Base-by-base conservation (phyloP, 2,329 filamentous ascomycete species). In the Graphium sp. region DNA sequence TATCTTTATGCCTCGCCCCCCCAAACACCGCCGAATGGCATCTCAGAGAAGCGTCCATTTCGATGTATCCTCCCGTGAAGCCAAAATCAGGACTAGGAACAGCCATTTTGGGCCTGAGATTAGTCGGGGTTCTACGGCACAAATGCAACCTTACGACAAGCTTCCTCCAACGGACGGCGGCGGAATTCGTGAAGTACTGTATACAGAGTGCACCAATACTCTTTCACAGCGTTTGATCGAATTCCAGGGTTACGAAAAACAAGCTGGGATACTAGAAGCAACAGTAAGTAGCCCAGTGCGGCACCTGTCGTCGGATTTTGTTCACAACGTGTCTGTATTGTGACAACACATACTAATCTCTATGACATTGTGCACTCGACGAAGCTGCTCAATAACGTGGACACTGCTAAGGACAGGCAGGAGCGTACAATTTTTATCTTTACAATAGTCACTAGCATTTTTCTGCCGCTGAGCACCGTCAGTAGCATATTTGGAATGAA, bases 401-500 rank as follows among this genome's bases (percentile, higher is more conserved):
- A 52, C 31, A 48, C 44, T 22, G 53, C 50, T 13, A 56, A 56
- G 27, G 55, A 58, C 37, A 44, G 53, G 11, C 55, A 63, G 30
- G 58, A 61, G 31, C 52, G 52, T 21, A 56, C 58, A 26, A 56
- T 62, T 28, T 60, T 60, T 34, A 56, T 53, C 22, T 62, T 64
- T 32, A 62, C 60, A 5, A 49, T 63, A 27, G 56, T 60, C 7
- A 62, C 60, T 5, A 52, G 60, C 32, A 40, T 64, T 24, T 64
- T 63, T 35, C 40, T 64, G 9, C 59, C 60, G 1, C 46, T 63
- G 6, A 52, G 51, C 28, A 46, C 56, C 17, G 48, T 63, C 4
- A 53, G 58, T 8, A 57, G 54, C 38, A 53, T 63, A 32, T 60
- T 66, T 36, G 61, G 62, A 30, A 66, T 66, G 58, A 65, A 66